These are phyloP conservation scores for Saccharomycopsis fodiens DNA, from an alignment of 805 yeast species.

Conservation along the genomic window DNA sequence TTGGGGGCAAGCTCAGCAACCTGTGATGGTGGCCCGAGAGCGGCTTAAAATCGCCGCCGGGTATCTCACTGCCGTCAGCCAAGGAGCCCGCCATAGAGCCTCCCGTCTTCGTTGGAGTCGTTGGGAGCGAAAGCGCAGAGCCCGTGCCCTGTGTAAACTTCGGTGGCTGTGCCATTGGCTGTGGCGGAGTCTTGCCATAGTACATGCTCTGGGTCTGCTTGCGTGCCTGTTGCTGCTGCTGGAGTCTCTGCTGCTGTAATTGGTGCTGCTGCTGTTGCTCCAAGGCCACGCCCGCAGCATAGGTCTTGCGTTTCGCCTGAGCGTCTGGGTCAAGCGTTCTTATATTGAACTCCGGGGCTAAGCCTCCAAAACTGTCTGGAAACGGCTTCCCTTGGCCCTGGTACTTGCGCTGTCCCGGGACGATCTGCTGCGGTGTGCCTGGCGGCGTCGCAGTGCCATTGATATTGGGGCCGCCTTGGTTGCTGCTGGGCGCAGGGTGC, in stretches of 20 bases:
- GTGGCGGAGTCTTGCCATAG: background rate
- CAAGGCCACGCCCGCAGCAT: background rate
- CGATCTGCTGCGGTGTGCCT: background rate
- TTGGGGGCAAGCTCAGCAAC: background rate
- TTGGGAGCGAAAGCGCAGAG: background rate
- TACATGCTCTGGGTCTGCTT: background rate
- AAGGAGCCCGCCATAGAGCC: no score
- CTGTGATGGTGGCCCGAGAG: background rate
- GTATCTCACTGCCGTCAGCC: background rate
- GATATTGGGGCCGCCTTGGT: background rate
- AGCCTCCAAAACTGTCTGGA: slow-evolving; percentile 13
- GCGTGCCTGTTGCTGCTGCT: background rate
- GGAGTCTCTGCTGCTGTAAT: background rate
- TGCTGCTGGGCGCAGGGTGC: background rate
- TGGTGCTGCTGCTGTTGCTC: background rate
- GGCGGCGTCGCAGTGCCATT: background rate
- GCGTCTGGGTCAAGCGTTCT: slow-evolving; percentile 12
- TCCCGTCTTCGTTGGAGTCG: background rate
- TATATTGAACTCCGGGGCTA: slow-evolving; percentile 11
- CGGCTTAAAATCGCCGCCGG: background rate
- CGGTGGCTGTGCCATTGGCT: background rate
- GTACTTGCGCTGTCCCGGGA: slow-evolving; percentile 2
- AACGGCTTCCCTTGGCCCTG: slow-evolving; percentile 11
- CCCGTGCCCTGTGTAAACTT: background rate
- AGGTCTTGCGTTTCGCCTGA: slow-evolving; percentile 15